Percentiles rank a stretch among this genome's conserved stretches.
phyloP scores from a whole-genome alignment of 352 stramenopile species.

The Phytophthora ramorum region DNA sequence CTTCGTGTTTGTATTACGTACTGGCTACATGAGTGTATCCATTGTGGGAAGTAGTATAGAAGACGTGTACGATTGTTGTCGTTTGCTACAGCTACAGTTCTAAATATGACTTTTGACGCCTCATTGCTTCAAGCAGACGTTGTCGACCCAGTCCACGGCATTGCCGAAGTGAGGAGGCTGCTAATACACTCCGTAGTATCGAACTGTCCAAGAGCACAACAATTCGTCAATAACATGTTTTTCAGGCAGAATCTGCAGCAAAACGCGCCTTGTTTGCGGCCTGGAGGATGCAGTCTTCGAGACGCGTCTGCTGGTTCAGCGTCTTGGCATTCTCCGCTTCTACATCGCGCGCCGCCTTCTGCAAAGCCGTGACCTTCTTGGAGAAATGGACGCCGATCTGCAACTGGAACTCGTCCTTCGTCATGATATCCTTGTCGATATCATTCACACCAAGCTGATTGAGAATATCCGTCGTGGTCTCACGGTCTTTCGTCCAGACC shows the following conservation, averaged over 20 bases:
- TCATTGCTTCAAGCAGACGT: neutral
- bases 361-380: constrained; percentile 30
- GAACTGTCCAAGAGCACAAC: constrained; percentile 28
- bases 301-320: constrained; percentile 22
- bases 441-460: constrained; percentile 2
- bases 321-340: constrained; percentile 31
- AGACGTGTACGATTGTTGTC: too few species aligned
- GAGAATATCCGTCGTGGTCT: too few species aligned
- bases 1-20: too few species aligned
- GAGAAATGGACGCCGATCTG: constrained; percentile 40
- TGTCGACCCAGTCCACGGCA: neutral
- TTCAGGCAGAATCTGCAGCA: too few species aligned
- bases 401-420: constrained; percentile 52
- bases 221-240: too few species aligned
- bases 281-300: constrained; percentile 57
- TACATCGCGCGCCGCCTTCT: constrained; percentile 26
- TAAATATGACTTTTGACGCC: too few species aligned
- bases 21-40: neutral
- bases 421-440: constrained; percentile 41
- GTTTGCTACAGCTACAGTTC: too few species aligned
- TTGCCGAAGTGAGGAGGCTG: too few species aligned
- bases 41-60: neutral
- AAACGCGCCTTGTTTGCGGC: constrained; percentile 49
- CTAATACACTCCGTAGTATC: too few species aligned
- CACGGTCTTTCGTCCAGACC: constrained; percentile 29